Percentiles rank a stretch among this genome's conserved stretches.
Evolutionary conservation across 2,329 filamentous ascomycete species (phyloP).

Genomic region (Paecilomyces fulvus): DNA sequence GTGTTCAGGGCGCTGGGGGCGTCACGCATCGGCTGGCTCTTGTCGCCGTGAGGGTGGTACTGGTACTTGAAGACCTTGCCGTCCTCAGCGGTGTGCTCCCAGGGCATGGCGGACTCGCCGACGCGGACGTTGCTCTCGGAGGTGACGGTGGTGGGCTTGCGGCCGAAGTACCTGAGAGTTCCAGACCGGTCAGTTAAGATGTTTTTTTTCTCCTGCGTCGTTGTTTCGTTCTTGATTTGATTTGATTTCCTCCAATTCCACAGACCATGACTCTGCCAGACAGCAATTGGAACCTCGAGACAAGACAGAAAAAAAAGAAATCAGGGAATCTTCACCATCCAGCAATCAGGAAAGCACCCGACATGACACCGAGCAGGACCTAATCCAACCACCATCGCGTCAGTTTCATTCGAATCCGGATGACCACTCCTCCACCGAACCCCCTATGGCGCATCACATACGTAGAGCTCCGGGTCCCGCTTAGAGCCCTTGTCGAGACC

Average conservation of each 20-base stretch:
- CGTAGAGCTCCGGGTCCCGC: conserved; percentile 67
- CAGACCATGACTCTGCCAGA: background rate
- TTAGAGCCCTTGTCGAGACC: conserved; percentile 55
- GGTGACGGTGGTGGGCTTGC: conserved; percentile 73
- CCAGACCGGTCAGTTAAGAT: background rate
- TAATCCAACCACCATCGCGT: conserved; percentile 31
- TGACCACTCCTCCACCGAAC: background rate
- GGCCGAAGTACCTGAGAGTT: conserved; percentile 50
- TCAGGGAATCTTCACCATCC: conserved; percentile 51
- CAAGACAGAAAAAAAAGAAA: background rate
- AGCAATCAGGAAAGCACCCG: conserved; percentile 74
- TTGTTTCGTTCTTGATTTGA: background rate
- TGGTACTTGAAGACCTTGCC: conserved; percentile 64
- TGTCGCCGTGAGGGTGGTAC: conserved; percentile 81
- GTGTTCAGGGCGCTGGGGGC: conserved; percentile 93
- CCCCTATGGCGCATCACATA: conserved; percentile 34
- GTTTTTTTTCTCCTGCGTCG: background rate
- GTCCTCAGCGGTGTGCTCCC: conserved; percentile 61
- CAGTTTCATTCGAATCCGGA: conserved; percentile 9
- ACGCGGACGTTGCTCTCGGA: conserved; percentile 73
- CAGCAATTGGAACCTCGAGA: background rate
- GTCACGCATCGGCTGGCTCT: conserved; percentile 65
- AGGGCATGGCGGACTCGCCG: conserved; percentile 74
- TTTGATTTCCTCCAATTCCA: background rate
- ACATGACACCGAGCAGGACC: conserved; percentile 90